Conservation (phyloP, 352 stramenopile species). For the Phytophthora colocasiae region DNA sequence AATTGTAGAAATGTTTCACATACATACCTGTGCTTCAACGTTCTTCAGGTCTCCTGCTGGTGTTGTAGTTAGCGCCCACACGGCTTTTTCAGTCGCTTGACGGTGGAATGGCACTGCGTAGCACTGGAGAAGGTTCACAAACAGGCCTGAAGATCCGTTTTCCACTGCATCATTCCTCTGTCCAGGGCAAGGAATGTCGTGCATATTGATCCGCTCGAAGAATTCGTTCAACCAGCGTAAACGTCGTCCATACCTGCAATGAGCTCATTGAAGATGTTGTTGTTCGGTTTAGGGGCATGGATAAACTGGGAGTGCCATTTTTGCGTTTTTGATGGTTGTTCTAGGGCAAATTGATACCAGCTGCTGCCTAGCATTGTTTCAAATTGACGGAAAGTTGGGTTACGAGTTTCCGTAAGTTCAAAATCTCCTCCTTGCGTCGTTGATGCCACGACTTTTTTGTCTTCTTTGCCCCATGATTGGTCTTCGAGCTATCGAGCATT, state of each 20-base stretch:
- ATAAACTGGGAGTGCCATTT: not conserved
- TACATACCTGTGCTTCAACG: too few species aligned
- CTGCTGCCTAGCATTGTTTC: not conserved
- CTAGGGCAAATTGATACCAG: too few species aligned
- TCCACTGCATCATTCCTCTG: not conserved
- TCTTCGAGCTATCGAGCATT: too few species aligned
- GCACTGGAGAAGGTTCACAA: not conserved
- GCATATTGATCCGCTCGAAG: not conserved
- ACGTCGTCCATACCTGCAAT: not conserved
- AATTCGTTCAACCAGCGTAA: not conserved
- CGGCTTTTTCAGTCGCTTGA: not conserved
- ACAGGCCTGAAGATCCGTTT: not conserved
- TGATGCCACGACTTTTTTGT: slow-evolving; percentile 1
- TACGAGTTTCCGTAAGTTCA: not conserved
- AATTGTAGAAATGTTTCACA: too few species aligned
- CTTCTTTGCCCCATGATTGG: too few species aligned
- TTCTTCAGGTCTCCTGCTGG: not conserved
- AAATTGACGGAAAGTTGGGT: not conserved
- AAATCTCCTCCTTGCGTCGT: slow-evolving; percentile 1
- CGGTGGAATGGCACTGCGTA: not conserved
- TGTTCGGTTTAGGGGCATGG: not conserved
- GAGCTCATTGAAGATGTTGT: not conserved
- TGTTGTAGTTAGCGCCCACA: not conserved
- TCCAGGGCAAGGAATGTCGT: not conserved
- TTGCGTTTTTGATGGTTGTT: too few species aligned